Base-by-base conservation (phyloP, 257 asterid genomes). In the Solanum sitiens region DNA sequence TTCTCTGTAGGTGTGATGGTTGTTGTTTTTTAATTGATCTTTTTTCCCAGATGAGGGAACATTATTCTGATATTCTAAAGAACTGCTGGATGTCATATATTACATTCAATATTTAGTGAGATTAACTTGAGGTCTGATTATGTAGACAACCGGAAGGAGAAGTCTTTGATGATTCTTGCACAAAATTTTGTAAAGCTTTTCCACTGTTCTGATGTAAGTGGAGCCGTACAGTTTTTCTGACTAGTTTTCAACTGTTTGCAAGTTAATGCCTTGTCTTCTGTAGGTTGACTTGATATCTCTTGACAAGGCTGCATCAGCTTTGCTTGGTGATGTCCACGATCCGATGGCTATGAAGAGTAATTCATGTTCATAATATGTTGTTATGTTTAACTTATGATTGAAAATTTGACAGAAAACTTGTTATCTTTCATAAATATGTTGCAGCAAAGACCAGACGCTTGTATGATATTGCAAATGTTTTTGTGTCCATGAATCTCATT, bases 391-490 rank as follows among this genome's bases (percentile, higher is more conserved):
- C 42, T 63, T 67, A 37, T 86, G 68, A 56, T 39, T 30, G 61
- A 77, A 61, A 20, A 71, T 35, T 27, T 71, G 70, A 44, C 33
- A 35, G 61, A 8, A 35, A 85, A 5, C 40, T 30, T 73, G 18
- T 32, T 42, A 33, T 72, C 74, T 47, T 32, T 71, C 88, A 39
- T 53, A 63, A 71, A 72, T 73, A 73, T 71, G 85, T 85, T 91
- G 91, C 98, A 93, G 98, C 95, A 72, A 94, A 93, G 86, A 74
- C 90, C 56, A 93, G 98, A 77, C 98, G 96, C 80, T 87, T 94
- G 91, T 93, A 93, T 88, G 98, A 94, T 87, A 92, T 93, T 88
- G 93, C 96, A 21, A 93, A 93, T 90, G 96, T 94, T 74, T 90
- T 94, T 40, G 88, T 92, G 68, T 94, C 98, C 40, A 89, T 93